Evolutionary conservation across 441 rosid species (phyloP).

Genomic region (Sinapis alba): DNA sequence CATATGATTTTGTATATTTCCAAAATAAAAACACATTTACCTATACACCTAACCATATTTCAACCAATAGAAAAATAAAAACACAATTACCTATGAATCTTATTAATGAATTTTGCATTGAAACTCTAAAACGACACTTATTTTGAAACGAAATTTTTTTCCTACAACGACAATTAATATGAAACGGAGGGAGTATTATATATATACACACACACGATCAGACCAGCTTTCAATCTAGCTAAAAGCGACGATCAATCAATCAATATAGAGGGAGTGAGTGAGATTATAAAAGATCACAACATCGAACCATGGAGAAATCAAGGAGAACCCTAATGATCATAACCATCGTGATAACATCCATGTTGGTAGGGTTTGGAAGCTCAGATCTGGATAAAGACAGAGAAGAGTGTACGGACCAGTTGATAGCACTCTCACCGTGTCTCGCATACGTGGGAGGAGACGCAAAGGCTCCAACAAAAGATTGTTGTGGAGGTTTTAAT

Average conservation of each 20-base stretch:
- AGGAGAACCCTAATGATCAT: slow-evolving; percentile 9
- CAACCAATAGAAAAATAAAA: too few species aligned
- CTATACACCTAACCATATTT: too few species aligned
- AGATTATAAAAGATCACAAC: neutral
- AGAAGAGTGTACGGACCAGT: slow-evolving; percentile 60
- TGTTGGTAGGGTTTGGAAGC: slow-evolving; percentile 38
- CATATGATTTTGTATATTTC: too few species aligned
- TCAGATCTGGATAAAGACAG: slow-evolving; percentile 63
- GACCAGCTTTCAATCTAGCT: slow-evolving; percentile 3
- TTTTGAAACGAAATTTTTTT: too few species aligned
- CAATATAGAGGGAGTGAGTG: neutral
- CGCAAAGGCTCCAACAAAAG: slow-evolving; percentile 62
- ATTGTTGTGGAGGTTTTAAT: slow-evolving; percentile 75
- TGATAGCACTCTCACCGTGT: slow-evolving; percentile 60
- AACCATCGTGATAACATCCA: slow-evolving; percentile 23
- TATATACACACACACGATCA: slow-evolving; percentile 3
- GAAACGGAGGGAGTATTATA: too few species aligned
- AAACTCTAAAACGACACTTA: too few species aligned
- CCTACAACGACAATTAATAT: too few species aligned
- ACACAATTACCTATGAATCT: too few species aligned
- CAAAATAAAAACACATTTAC: too few species aligned
- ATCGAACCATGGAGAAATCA: slow-evolving; percentile 27
- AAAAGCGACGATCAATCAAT: slow-evolving; percentile 8
- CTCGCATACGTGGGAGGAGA: slow-evolving; percentile 72
- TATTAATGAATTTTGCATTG: too few species aligned